Evolutionary conservation across 176 grass and related monocot species (phyloP).

Genomic region (Tillandsia fasciculata): DNA sequence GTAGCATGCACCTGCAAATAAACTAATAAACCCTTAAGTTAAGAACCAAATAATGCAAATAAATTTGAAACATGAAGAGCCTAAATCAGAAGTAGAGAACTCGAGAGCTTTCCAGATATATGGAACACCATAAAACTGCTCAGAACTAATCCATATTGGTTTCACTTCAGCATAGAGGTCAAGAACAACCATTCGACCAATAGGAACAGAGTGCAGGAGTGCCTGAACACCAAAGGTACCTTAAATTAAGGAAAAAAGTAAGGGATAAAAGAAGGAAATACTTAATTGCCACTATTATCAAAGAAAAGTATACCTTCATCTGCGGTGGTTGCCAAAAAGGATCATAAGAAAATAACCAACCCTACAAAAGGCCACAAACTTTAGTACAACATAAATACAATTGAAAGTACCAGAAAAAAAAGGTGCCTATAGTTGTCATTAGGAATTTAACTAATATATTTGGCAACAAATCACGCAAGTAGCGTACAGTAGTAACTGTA

Average conservation of each 20-base stretch:
- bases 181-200: conserved; percentile 83
- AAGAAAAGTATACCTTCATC: conserved; percentile 52
- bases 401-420: neutral
- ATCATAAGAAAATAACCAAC: conserved; percentile 88
- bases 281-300: neutral
- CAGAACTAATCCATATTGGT: conserved; percentile 70
- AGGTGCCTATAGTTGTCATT: neutral
- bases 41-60: neutral
- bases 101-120: conserved; percentile 72
- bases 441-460: neutral
- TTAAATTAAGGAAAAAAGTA: neutral
- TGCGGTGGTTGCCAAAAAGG: conserved; percentile 85
- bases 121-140: conserved; percentile 87
- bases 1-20: conserved; percentile 83
- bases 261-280: neutral
- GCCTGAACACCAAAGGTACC: conserved; percentile 37
- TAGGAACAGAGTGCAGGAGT: conserved; percentile 75
- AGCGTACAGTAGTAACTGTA: neutral
- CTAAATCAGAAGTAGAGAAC: conserved; percentile 1
- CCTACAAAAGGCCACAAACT: conserved; percentile 29
- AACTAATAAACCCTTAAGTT: conserved; percentile 1
- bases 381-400: neutral
- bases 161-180: conserved; percentile 94
- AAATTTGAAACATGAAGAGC: conserved; percentile 5
- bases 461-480: neutral